Evolutionary conservation across 768 basidiomycete species (phyloP).

Genomic region (Suillus subluteus): DNA sequence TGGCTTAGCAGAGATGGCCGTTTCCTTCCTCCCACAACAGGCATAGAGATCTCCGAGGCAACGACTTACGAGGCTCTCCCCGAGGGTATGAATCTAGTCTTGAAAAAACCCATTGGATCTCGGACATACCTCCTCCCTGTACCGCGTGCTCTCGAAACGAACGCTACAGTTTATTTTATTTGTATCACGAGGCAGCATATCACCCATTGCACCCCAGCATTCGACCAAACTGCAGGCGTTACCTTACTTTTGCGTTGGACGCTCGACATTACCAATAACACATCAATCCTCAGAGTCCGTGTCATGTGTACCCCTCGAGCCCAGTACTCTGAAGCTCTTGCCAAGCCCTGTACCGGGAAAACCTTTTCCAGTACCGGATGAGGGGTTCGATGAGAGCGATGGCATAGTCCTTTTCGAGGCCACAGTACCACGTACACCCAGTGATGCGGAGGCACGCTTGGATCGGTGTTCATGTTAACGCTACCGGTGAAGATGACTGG

Average conservation of each 20-base stretch:
- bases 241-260: slow-evolving; percentile 48
- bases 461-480: slow-evolving; percentile 58
- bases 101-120: slow-evolving; percentile 46
- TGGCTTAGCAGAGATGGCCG: slow-evolving; percentile 71
- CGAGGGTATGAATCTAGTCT: slow-evolving; percentile 40
- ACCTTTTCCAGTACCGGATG: slow-evolving; percentile 66
- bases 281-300: slow-evolving; percentile 19
- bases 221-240: slow-evolving; percentile 48
- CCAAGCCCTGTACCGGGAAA: slow-evolving; percentile 58
- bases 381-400: slow-evolving; percentile 77
- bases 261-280: slow-evolving; percentile 1
- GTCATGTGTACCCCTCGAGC: slow-evolving; percentile 45
- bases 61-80: slow-evolving; percentile 43
- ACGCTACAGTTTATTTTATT: slow-evolving; percentile 53
- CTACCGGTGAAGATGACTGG: slow-evolving; percentile 62
- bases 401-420: slow-evolving; percentile 70
- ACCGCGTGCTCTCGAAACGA: slow-evolving; percentile 10
- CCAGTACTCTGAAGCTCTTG: slow-evolving; percentile 58
- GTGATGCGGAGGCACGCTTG: slow-evolving; percentile 34
- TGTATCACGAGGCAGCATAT: slow-evolving; percentile 62
- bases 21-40: slow-evolving; percentile 37
- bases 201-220: slow-evolving; percentile 52
- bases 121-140: slow-evolving; percentile 56
- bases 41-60: slow-evolving; percentile 16
- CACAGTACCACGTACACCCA: slow-evolving; percentile 33